Percentiles rank a stretch among this genome's conserved stretches.
Evolutionary conservation across 2,329 filamentous ascomycete genomes (phyloP).

Genomic region (Colletotrichum sp.): DNA sequence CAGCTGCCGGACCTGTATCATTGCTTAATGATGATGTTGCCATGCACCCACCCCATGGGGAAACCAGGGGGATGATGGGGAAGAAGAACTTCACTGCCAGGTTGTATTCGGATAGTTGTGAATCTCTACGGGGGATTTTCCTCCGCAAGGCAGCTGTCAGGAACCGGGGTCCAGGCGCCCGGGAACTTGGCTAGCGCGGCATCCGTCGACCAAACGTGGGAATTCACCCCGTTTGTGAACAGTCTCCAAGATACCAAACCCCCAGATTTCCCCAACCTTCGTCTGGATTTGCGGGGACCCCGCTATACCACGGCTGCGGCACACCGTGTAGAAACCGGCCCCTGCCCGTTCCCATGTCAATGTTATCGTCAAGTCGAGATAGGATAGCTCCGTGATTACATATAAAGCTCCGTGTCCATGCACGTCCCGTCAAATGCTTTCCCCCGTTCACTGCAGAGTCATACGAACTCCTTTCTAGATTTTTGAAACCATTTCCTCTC

Average conservation of each 20-base stretch:
- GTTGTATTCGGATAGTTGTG: neutral
- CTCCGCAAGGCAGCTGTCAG: neutral
- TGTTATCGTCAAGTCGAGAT: neutral
- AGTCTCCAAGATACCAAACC: neutral
- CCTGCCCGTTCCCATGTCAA: neutral
- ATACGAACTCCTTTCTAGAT: neutral
- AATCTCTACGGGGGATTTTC: neutral
- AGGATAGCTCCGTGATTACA: neutral
- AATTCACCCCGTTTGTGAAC: neutral
- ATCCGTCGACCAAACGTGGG: neutral
- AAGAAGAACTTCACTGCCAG: neutral
- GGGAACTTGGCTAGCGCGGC: neutral
- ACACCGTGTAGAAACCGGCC: neutral
- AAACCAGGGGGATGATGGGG: neutral
- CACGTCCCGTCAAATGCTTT: neutral
- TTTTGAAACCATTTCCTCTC: neutral
- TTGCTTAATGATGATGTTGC: neutral
- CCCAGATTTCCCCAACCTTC: neutral
- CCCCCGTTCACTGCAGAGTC: neutral
- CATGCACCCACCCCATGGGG: neutral
- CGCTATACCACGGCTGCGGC: neutral
- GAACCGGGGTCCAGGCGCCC: neutral
- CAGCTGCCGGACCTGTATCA: neutral
- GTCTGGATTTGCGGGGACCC: neutral
- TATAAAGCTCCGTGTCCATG: neutral